Evolutionary conservation across 2,329 filamentous ascomycete species (phyloP).

Genomic region (Atkinsonella texensis): DNA sequence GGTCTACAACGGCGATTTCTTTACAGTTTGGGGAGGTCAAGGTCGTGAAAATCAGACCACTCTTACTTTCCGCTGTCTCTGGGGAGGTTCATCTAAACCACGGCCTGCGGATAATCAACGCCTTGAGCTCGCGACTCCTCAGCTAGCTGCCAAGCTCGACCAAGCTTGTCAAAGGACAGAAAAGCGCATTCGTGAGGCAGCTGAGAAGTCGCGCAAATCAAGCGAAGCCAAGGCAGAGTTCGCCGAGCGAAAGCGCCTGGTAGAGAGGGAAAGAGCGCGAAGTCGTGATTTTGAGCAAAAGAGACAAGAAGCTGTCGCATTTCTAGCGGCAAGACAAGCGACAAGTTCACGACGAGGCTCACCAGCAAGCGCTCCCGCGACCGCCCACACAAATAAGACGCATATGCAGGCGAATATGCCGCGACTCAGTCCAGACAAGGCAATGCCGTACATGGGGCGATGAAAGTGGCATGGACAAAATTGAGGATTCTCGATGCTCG

Average conservation of each 20-base stretch:
- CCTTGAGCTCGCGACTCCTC: slow-evolving; percentile 24
- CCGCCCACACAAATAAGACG: slow-evolving; percentile 7
- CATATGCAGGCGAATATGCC: slow-evolving; percentile 6
- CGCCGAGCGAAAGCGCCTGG: slow-evolving; percentile 25
- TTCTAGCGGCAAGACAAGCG: slow-evolving; percentile 20
- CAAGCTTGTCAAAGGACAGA: slow-evolving; percentile 33
- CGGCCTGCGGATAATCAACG: slow-evolving; percentile 18
- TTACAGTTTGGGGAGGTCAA: slow-evolving; percentile 54
- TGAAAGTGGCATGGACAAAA: background rate
- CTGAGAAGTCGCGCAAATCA: slow-evolving; percentile 28
- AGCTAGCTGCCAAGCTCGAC: slow-evolving; percentile 34
- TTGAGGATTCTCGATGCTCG: no score
- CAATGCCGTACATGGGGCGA: background rate
- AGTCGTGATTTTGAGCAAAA: slow-evolving; percentile 37
- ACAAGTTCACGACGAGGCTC: slow-evolving; percentile 17
- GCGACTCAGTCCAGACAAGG: slow-evolving; percentile 9
- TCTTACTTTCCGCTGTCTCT: slow-evolving; percentile 41
- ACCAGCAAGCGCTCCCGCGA: slow-evolving; percentile 16
- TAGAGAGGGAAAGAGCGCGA: slow-evolving; percentile 35
- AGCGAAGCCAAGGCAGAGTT: slow-evolving; percentile 34
- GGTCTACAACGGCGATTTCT: slow-evolving; percentile 63
- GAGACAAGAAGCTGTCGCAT: slow-evolving; percentile 32
- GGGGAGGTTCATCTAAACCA: slow-evolving; percentile 39
- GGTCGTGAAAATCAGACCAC: slow-evolving; percentile 29
- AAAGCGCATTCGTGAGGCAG: slow-evolving; percentile 27